Percentiles rank a stretch among this genome's conserved stretches.
Conservation (phyloP, 768 basidiomycete genomes). For the Phlegmacium glaucopus region DNA sequence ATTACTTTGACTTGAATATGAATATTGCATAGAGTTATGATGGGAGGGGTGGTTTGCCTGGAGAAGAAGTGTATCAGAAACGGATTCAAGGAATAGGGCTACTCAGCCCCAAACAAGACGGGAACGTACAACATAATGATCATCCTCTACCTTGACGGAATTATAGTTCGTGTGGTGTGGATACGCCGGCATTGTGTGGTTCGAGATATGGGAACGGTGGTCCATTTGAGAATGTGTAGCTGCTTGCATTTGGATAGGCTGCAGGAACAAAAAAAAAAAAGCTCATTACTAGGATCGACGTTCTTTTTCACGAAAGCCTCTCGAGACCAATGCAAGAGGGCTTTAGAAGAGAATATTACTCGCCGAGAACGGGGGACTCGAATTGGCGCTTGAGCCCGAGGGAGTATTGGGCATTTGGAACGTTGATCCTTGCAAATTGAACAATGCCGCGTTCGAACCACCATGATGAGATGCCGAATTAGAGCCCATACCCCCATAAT, state of each 20-base stretch:
- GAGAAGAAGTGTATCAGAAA: too few species aligned
- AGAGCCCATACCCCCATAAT: conserved; percentile 39
- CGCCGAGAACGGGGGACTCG: conserved; percentile 85
- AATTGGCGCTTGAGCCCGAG: conserved; percentile 68
- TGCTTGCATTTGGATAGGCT: conserved; percentile 70
- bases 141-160: conserved; percentile 68
- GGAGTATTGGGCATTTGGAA: conserved; percentile 72
- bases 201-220: conserved; percentile 42
- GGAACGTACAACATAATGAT: conserved; percentile 51
- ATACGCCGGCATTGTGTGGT: conserved; percentile 36
- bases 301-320: conserved; percentile 29
- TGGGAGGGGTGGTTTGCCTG: too few species aligned
- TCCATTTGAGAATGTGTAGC: conserved; percentile 47
- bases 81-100: too few species aligned
- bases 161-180: conserved; percentile 47
- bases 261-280: conserved; percentile 36
- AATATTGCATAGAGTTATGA: too few species aligned
- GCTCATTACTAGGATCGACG: conserved; percentile 57
- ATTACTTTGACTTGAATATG: too few species aligned
- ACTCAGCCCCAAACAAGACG: not conserved
- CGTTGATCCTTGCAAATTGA: conserved; percentile 51
- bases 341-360: conserved; percentile 52
- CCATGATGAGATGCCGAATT: conserved; percentile 39
- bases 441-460: conserved; percentile 40
- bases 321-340: conserved; percentile 23